These are phyloP conservation scores for Xanthoconium separans DNA, from an alignment of 1,284 basidiomycete genomes.

Conservation along the genomic window DNA sequence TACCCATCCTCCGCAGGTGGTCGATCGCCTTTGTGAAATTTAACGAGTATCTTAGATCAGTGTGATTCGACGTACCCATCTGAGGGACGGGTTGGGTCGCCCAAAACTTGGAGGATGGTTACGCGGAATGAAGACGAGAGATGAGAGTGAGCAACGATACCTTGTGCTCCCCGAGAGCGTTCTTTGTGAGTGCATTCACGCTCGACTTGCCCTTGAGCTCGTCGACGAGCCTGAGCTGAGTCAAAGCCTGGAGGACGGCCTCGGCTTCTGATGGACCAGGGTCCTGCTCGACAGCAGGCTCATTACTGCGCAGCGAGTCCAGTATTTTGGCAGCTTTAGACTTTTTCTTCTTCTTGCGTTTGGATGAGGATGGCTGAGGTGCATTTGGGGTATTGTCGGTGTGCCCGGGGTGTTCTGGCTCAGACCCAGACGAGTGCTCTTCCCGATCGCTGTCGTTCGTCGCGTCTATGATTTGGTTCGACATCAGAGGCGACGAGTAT, in stretches of 20 bases:
- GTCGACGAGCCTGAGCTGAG: conserved; percentile 73
- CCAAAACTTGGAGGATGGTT: conserved; percentile 72
- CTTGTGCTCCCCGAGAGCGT: conserved; percentile 86
- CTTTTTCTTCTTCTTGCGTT: conserved; percentile 78
- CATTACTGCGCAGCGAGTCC: conserved; percentile 49
- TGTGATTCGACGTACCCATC: conserved; percentile 45
- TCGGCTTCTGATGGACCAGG: conserved; percentile 50
- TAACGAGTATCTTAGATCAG: conserved; percentile 2
- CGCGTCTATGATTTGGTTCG: conserved; percentile 41
- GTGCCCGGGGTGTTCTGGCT: conserved; percentile 36
- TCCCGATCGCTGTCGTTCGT: conserved; percentile 34
- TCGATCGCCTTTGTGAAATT: conserved; percentile 54
- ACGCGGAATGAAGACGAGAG: conserved; percentile 5
- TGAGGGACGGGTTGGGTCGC: conserved; percentile 94
- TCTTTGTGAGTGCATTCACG: conserved; percentile 67
- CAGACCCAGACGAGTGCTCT: conserved; percentile 33
- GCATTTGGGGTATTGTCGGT: conserved; percentile 17
- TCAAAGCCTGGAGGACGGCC: conserved; percentile 58
- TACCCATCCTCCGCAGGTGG: conserved; percentile 76
- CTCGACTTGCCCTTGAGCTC: conserved; percentile 70
- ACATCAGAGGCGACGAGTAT: conserved; percentile 13
- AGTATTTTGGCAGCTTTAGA: conserved; percentile 60
- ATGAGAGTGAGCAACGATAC: conserved; percentile 39
- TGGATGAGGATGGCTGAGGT: conserved; percentile 43
- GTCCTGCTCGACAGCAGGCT: conserved; percentile 54